Base-by-base conservation (phyloP, 192 early-diverging fungal species). In the Linnemannia schmuckeri region DNA sequence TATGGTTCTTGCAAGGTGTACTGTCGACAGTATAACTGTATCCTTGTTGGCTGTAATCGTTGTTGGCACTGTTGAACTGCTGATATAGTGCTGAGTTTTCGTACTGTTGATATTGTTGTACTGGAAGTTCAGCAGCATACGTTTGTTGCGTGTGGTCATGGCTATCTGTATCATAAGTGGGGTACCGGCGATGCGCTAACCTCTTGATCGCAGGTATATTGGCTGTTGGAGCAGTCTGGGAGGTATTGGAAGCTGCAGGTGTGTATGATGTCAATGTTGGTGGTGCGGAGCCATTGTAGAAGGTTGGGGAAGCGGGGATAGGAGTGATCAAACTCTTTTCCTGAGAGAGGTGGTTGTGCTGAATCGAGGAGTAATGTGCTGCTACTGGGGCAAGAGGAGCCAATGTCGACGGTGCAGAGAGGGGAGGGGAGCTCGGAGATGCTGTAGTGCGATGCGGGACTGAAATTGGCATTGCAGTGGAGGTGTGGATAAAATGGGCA, bases 261-360 rank as follows among this genome's bases (percentile, higher is more conserved):
- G 63, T 33, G 27, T 61, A 27, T n/a, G 68, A 71, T 17, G 70
- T 55, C 1, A n/a, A 22, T 7, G 70, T 8, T 68, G 72, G 27
- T 22, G 66, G 47, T 20, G 61, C 74, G 35, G 55, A 54, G 40
- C 40, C 46, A 30, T 40, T 24, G 47, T 68, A 70, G 77, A 49
- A 35, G 22, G 72, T n/a, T 22, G 72, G 79, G 17, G 70, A 35
- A 6, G 73, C 6, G 27, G 80, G 68, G 38, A 76, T 76, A 22
- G 80, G 74, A 22, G 80, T 52, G 49, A 82, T 76, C 18, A 69
- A 47, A 75, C 54, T 70, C 73, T 70, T 70, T 70, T 81, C 80
- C 30, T 83, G 82, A 22, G 68, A 27, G 38, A 47, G 47, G 40
- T 77, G 70, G 22, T 71, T 75, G 37, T 70, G 73, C 13, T 74